Base-by-base conservation (phyloP, 2,329 filamentous ascomycete species). In the Botrytis elliptica region DNA sequence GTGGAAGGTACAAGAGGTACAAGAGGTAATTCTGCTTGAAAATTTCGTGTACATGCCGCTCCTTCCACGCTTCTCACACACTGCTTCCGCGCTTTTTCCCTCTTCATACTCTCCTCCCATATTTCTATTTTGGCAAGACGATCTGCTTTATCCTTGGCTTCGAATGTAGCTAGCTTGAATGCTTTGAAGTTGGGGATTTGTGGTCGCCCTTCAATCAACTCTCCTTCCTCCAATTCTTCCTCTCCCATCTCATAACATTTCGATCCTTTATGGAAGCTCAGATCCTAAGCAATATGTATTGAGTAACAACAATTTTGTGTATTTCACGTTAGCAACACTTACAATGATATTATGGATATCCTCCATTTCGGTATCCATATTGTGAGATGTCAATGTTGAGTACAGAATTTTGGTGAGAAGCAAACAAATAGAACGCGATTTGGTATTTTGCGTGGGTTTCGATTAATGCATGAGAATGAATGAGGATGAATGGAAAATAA, bases 241-340 rank as follows among this genome's bases (percentile, higher is more conserved):
- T 42, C 14, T 25, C 25, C 20, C 14, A 40, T 52, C 3, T 18
- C 64, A 38, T 22, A 22, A 22, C 5, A 29, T 33, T 4, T 0
- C 5, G 38, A 4, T 12, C 10, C 63, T n/a, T 10, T n/a, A 4
- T 1, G 1, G 4, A 9, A 4, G 9, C 33, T 3, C 18, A 33
- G 10, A 40, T n/a, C 14, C 46, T 55, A 29, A 52, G 16, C 46
- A 67, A 4, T 20, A 55, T 14, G 2, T 16, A 40, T 12, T n/a
- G 6, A 67, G 65, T 4, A 55, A 67, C 20, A 20, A 40, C 20
- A 40, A 2, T 20, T 7, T 14, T 40, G 25, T 4, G 4, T 14
- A 36, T 22, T 18, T 12, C 4, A 36, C 3, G 16, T 7, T 40
- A 10, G 16, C 14, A 62, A 18, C 12, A 52, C 65, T n/a, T 14